These are phyloP conservation scores for Camelina hispida DNA, from an alignment of 345 rosid species.

Conservation along the genomic window DNA sequence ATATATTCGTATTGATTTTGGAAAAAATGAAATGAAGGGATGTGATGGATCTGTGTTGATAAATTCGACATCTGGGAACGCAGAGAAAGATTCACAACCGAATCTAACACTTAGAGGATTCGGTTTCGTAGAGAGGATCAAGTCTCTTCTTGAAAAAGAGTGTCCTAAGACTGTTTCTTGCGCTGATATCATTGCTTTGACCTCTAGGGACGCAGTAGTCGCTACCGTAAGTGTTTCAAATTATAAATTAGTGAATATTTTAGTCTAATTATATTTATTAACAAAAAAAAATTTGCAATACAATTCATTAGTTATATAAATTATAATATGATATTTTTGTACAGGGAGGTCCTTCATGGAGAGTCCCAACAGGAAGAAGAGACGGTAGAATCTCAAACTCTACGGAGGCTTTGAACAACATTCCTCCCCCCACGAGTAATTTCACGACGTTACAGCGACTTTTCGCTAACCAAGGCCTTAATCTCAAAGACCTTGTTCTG, in stretches of 20 bases:
- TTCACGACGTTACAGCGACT: conserved; percentile 56
- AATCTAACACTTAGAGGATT: conserved; percentile 75
- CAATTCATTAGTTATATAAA: background rate
- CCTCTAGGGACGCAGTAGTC: conserved; percentile 73
- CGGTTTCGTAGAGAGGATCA: conserved; percentile 69
- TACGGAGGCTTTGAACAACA: conserved; percentile 58
- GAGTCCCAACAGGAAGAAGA: conserved; percentile 83
- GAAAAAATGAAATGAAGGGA: conserved; percentile 50
- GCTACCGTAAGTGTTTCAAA: conserved; percentile 55
- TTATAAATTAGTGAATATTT: background rate
- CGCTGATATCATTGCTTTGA: conserved; percentile 72
- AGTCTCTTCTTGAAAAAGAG: conserved; percentile 64
- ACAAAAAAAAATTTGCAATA: background rate
- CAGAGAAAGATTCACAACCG: conserved; percentile 69
- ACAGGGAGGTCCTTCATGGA: conserved; percentile 87
- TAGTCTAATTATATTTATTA: too few species aligned
- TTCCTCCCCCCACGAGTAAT: conserved; percentile 69
- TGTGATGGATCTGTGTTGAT: conserved; percentile 88
- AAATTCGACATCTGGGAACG: conserved; percentile 65
- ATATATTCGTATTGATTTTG: conserved; percentile 1
- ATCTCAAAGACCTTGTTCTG: conserved; percentile 69
- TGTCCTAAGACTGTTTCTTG: conserved; percentile 85
- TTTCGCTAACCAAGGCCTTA: conserved; percentile 67
- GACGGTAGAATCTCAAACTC: conserved; percentile 69
- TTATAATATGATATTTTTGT: background rate